Evolutionary conservation across 225 moss, liverwort and hornwort genomes (phyloP), one percentile per base, ranked within the genome.

Genomic region (Asterella californica): DNA sequence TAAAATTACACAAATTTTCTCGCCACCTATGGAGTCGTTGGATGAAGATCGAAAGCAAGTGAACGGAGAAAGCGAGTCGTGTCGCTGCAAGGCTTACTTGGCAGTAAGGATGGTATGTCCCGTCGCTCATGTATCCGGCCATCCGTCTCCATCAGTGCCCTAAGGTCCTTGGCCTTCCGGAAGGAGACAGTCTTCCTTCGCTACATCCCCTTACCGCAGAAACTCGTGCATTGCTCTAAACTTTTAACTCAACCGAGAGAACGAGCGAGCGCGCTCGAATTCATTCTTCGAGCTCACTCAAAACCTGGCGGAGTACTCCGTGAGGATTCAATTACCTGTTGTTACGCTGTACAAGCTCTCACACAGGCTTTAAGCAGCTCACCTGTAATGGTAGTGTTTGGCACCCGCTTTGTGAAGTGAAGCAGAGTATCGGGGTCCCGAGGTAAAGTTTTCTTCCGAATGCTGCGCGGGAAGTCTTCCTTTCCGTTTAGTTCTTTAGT

Each of bases 131-230:
- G 45, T 36, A 15, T 36, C 67, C 67, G 70, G 22, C 24, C 45
- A 48, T 71, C 71, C 46, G 71, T 71, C 46, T n/a, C 71, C 71
- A 47, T 71, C 71, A 27, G 47, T 71, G 47, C 46, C 71, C 71
- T 71, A 71, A 42, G 68, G 15, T 5, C 10, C 67, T 67, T 6
- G 36, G 36, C 42, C 11, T 25, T 48, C 25, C 46, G 47, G 71
- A 5, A n/a, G 71, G 19, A 12, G 42, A 34, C 25, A n/a, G n/a
- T n/a, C n/a, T 0, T 70, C 25, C 46, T 71, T 71, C 46, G 1
- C 10, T 69, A 42, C 22, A 42, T 1, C 37, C 42, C 5, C 25
- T 12, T 47, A 12, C 34, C 45, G 70, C 70, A 70, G 36, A 45
- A 57, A 18, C 25, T 27, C 70, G 33, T 70, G 57, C 45, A 33